Percentiles rank a stretch among this genome's conserved stretches.
Conservation (phyloP, 345 rosid species). For the Linum trigynum region DNA sequence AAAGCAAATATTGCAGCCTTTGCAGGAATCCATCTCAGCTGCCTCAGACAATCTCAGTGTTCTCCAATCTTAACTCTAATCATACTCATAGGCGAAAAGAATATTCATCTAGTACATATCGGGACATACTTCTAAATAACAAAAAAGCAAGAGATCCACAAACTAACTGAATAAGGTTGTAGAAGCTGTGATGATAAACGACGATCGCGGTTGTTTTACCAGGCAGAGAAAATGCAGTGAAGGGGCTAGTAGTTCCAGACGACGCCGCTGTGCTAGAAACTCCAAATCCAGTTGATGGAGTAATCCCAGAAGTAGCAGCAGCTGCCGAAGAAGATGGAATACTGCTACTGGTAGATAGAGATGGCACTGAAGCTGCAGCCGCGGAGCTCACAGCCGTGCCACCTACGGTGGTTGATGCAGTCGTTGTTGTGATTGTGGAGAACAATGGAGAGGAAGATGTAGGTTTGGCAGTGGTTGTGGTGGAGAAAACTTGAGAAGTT, state of each 20-base stretch:
- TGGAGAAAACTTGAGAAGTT: conserved; percentile 29
- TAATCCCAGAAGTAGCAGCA: conserved; percentile 25
- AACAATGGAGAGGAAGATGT: conserved; percentile 31
- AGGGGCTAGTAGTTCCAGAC: conserved; percentile 39
- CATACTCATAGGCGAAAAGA: neutral
- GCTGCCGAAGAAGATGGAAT: conserved; percentile 29
- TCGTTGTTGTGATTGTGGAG: conserved; percentile 45
- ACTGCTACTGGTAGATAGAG: conserved; percentile 34
- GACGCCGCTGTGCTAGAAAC: conserved; percentile 36
- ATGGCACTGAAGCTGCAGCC: conserved; percentile 26
- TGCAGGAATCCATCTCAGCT: neutral
- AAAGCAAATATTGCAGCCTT: too few species aligned
- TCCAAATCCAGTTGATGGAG: conserved; percentile 46
- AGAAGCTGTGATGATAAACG: conserved; percentile 37
- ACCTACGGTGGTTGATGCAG: neutral
- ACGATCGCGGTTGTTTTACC: conserved; percentile 25
- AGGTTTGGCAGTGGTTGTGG: conserved; percentile 23
- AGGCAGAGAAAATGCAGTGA: conserved; percentile 59
- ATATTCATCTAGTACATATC: neutral
- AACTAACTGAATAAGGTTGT: conserved; percentile 52
- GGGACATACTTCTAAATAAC: neutral
- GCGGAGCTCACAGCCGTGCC: conserved; percentile 20
- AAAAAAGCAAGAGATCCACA: neutral
- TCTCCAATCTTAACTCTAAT: neutral
- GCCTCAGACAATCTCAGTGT: neutral